These are phyloP conservation scores for Stenogyne calaminthoides DNA, from an alignment of 305 asterid species.

Conservation along the genomic window DNA sequence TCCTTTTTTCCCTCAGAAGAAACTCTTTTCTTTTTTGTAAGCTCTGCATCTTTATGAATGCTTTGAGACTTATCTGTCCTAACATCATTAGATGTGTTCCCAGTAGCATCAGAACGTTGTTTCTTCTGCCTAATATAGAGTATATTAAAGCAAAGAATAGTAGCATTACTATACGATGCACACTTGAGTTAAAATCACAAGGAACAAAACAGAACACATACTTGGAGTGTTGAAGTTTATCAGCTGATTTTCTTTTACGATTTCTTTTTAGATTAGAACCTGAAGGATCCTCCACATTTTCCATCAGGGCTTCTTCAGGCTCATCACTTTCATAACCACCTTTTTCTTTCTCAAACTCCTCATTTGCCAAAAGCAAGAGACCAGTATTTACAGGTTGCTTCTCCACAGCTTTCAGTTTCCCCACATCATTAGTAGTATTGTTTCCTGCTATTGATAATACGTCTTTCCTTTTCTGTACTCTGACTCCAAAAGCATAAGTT, in stretches of 20 bases:
- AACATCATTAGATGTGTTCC: constrained; percentile 34
- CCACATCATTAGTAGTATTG: constrained; percentile 38
- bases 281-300: constrained; percentile 37
- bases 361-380: constrained; percentile 67
- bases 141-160: constrained; percentile 12
- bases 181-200: constrained; percentile 8
- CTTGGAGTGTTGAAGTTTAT: constrained; percentile 57
- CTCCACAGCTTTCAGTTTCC: constrained; percentile 47
- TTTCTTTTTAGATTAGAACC: constrained; percentile 46
- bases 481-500: constrained; percentile 33
- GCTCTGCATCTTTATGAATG: constrained; percentile 31
- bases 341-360: constrained; percentile 64
- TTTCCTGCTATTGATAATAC: constrained; percentile 47
- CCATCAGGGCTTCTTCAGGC: constrained; percentile 35
- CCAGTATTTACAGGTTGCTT: constrained; percentile 46
- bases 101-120: constrained; percentile 45
- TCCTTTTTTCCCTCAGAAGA: constrained; percentile 38
- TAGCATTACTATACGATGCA: constrained; percentile 22
- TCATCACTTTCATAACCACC: constrained; percentile 66
- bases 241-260: constrained; percentile 69
- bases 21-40: constrained; percentile 35
- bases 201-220: constrained; percentile 30
- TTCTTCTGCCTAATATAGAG: constrained; percentile 63
- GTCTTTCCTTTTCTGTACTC: constrained; percentile 66
- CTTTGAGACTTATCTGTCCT: constrained; percentile 27